Percentiles rank a stretch among this genome's conserved stretches.
Evolutionary conservation across 2,329 filamentous ascomycete species (phyloP).

Genomic region (Mycosphaerella sp.): DNA sequence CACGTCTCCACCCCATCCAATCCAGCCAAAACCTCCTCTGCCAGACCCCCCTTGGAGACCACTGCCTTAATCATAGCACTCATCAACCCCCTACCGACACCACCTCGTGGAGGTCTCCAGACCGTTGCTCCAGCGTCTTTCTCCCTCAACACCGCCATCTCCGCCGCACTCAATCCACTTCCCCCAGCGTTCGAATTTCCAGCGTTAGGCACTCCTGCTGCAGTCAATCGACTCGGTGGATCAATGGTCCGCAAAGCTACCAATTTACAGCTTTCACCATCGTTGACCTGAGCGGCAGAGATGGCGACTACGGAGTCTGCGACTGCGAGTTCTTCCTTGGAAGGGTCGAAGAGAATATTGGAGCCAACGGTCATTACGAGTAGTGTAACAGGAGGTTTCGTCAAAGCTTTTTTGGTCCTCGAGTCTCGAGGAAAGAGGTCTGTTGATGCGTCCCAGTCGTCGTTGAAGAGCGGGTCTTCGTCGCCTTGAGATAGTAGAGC

Average conservation of each 20-base stretch:
- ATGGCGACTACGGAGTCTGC: slow-evolving; percentile 85
- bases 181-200: slow-evolving; percentile 43
- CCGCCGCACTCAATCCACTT: slow-evolving; percentile 32
- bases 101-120: slow-evolving; percentile 80
- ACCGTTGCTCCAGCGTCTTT: slow-evolving; percentile 51
- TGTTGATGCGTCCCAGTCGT: slow-evolving; percentile 85
- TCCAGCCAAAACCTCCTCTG: slow-evolving; percentile 77
- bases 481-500: slow-evolving; percentile 80
- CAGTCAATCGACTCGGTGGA: slow-evolving; percentile 45
- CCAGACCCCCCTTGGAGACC: slow-evolving; percentile 70
- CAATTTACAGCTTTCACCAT: slow-evolving; percentile 26
- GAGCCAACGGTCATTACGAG: slow-evolving; percentile 79
- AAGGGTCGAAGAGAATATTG: slow-evolving; percentile 92
- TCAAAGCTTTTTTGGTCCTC: slow-evolving; percentile 20
- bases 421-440: slow-evolving; percentile 60
- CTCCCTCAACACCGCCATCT: slow-evolving; percentile 45
- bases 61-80: slow-evolving; percentile 70
- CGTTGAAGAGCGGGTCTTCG: slow-evolving; percentile 95
- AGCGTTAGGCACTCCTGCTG: slow-evolving; percentile 44
- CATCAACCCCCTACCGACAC: slow-evolving; percentile 68
- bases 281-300: slow-evolving; percentile 53
- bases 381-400: slow-evolving; percentile 77
- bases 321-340: slow-evolving; percentile 83
- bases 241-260: slow-evolving; percentile 46
- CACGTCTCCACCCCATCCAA: slow-evolving; percentile 63